phyloP scores from a whole-genome alignment of 1,284 basidiomycete genomes.

The Pulveroboletus sp. region DNA sequence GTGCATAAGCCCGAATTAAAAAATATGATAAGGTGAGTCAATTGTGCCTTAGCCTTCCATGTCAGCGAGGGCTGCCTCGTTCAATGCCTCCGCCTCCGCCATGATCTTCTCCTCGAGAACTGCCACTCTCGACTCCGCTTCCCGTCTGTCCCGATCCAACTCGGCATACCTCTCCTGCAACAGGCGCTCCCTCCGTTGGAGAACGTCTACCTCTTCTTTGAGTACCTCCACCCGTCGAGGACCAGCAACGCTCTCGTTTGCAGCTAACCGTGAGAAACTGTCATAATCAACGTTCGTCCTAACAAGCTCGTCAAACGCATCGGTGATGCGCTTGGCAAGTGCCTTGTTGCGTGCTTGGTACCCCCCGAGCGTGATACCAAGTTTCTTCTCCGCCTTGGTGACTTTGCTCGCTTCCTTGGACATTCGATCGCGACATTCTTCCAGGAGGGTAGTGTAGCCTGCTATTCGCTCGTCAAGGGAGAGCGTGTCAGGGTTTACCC shows the following conservation, averaged over 20 bases:
- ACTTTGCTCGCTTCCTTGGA: constrained; percentile 79
- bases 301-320: constrained; percentile 70
- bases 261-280: constrained; percentile 70
- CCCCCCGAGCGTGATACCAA: constrained; percentile 84
- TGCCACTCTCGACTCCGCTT: constrained; percentile 57
- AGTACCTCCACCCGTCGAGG: constrained; percentile 72
- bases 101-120: constrained; percentile 72
- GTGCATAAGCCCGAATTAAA: constrained; percentile 15
- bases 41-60: constrained; percentile 41
- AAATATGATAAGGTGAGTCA: neutral
- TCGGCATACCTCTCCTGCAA: constrained; percentile 85
- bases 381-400: constrained; percentile 89
- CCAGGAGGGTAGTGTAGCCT: constrained; percentile 64
- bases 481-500: constrained; percentile 66
- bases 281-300: constrained; percentile 67
- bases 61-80: constrained; percentile 67
- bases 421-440: constrained; percentile 71
- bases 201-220: constrained; percentile 78
- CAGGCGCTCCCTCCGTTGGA: constrained; percentile 72
- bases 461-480: constrained; percentile 55
- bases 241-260: constrained; percentile 71
- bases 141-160: constrained; percentile 68
- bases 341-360: constrained; percentile 80
- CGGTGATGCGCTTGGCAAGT: constrained; percentile 62
- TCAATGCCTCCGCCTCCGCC: constrained; percentile 78